Evolutionary conservation across 2,329 filamentous ascomycete species (phyloP).

Genomic region (Lachnellula willkommii): DNA sequence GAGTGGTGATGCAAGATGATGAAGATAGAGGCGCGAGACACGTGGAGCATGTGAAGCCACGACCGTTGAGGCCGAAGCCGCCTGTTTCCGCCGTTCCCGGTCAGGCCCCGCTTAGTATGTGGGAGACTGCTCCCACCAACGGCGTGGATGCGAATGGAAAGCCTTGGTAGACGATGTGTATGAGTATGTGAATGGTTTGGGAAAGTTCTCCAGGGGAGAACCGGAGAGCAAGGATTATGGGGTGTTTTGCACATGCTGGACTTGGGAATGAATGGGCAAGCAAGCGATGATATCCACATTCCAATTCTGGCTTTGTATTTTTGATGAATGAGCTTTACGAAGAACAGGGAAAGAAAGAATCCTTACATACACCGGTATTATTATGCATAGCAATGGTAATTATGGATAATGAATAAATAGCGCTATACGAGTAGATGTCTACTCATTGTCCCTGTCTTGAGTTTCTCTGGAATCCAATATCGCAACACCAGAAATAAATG

Average conservation of each 20-base stretch:
- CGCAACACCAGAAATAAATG: too few relatives aligned
- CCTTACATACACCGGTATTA: not conserved
- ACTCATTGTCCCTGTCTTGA: too few relatives aligned
- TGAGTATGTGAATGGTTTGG: not conserved
- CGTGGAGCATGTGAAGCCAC: slow-evolving; percentile 20
- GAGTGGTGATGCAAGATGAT: slow-evolving; percentile 10
- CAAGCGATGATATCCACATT: not conserved
- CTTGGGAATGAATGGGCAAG: not conserved
- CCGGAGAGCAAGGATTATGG: not conserved
- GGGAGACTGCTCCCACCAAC: not conserved
- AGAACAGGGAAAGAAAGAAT: too few relatives aligned
- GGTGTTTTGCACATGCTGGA: not conserved
- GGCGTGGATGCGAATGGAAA: slow-evolving; percentile 12
- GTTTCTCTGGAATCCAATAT: too few relatives aligned
- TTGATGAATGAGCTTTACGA: not conserved
- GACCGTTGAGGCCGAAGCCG: slow-evolving; percentile 22
- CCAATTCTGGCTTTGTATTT: not conserved
- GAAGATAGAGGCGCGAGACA: slow-evolving; percentile 9
- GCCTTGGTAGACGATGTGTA: slow-evolving; percentile 6
- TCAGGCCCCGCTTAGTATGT: not conserved
- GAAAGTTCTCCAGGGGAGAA: not conserved
- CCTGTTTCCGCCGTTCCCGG: not conserved
- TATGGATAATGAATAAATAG: not conserved
- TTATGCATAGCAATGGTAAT: not conserved
- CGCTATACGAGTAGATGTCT: not conserved